A percentile compares a stretch with the other conserved stretches of the same genome.
phyloP scores from a whole-genome alignment of 2,329 filamentous ascomycete species.

The Microcera coccophila region DNA sequence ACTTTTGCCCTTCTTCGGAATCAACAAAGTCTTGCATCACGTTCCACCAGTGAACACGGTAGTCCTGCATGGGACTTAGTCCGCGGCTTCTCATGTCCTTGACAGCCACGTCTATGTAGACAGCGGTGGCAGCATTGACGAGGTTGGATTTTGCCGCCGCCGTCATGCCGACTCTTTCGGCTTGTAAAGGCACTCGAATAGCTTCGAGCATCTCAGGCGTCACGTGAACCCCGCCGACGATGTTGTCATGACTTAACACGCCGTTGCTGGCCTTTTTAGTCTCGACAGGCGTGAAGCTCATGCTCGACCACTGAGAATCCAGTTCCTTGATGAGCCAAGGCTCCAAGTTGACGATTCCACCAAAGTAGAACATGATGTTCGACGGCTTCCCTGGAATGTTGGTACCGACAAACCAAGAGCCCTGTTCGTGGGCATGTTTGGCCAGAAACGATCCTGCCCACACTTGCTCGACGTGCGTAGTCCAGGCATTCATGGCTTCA shows the following conservation, averaged over 20 bases:
- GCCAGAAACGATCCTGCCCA: slow-evolving; percentile 34
- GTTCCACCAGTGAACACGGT: background rate
- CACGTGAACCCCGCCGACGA: no score
- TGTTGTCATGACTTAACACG: no score
- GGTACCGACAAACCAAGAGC: slow-evolving; percentile 13
- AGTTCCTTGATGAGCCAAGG: slow-evolving; percentile 8
- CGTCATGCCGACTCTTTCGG: background rate
- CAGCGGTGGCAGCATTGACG: background rate
- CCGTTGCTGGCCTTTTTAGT: no score
- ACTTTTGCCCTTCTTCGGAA: background rate
- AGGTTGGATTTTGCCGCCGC: background rate
- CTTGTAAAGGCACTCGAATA: background rate
- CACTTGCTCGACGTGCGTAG: slow-evolving; percentile 15
- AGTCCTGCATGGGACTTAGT: background rate
- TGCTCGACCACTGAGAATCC: slow-evolving; percentile 5
- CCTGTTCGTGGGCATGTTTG: slow-evolving; percentile 3
- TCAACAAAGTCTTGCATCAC: background rate
- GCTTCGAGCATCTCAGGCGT: background rate
- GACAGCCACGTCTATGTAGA: background rate
- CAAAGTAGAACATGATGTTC: slow-evolving; percentile 11
- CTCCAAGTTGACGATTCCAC: slow-evolving; percentile 7
- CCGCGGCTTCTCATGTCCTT: background rate
- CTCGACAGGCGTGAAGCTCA: no score
- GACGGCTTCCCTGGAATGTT: slow-evolving; percentile 9
- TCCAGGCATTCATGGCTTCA: slow-evolving; percentile 13